Evolutionary conservation across 306 rosid genomes (phyloP).

Genomic region (Cajanus cajan): DNA sequence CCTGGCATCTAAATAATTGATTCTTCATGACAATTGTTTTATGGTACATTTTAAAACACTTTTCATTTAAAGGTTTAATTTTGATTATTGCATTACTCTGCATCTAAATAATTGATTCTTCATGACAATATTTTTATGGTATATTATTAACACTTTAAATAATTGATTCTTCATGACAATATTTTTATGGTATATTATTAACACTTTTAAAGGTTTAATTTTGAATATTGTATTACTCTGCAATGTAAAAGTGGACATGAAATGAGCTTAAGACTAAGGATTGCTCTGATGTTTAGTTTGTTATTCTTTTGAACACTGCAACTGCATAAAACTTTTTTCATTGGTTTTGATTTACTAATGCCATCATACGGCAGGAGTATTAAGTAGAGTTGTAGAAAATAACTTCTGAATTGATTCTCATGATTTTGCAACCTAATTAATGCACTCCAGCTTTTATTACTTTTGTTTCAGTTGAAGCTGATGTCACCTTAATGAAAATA

Average conservation of each 20-base stretch:
- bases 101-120: no score
- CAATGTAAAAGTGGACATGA: not conserved
- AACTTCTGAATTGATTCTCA: not conserved
- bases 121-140: no score
- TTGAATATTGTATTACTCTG: not conserved
- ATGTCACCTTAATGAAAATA: conserved; percentile 14
- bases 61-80: not conserved
- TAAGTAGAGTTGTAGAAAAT: conserved; percentile 8
- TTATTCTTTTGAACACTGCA: not conserved
- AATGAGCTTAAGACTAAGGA: not conserved
- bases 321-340: not conserved
- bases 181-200: not conserved
- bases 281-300: not conserved
- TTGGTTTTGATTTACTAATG: not conserved
- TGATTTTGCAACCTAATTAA: not conserved
- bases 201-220: not conserved
- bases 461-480: not conserved
- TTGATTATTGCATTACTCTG: not conserved
- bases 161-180: not conserved
- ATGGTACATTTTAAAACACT: not conserved
- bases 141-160: no score
- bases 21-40: not conserved
- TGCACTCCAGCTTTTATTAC: not conserved
- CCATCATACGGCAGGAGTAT: not conserved
- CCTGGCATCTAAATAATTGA: not conserved